Evolutionary conservation across 2,329 filamentous ascomycete species (phyloP).

Genomic region (Aspergillus sp.): DNA sequence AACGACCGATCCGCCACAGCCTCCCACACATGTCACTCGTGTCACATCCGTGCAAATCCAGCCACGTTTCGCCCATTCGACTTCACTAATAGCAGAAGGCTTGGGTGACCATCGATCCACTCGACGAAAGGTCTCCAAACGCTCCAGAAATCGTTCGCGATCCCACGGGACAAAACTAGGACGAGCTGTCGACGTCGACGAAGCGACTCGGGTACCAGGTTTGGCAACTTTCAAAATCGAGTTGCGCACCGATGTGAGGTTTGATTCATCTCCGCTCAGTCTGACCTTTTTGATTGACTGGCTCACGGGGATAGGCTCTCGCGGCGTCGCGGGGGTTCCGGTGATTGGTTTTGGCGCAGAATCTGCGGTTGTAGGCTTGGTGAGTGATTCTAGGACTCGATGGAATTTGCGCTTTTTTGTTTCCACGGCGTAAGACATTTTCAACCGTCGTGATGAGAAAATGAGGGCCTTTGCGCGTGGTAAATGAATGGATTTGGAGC

Average conservation of each 20-base stretch:
- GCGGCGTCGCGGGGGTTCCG: conserved; percentile 14
- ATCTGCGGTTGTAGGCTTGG: conserved; percentile 24
- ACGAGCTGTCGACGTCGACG: conserved; percentile 28
- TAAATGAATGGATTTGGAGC: background rate
- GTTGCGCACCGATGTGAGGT: conserved; percentile 17
- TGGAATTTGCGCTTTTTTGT: conserved; percentile 46
- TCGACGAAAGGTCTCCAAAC: conserved; percentile 83
- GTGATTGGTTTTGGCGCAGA: conserved; percentile 13
- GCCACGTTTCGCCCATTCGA: conserved; percentile 90
- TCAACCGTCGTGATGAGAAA: background rate
- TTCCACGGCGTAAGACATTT: conserved; percentile 42
- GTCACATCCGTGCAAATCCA: conserved; percentile 84
- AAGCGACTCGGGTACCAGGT: conserved; percentile 22
- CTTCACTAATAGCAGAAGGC: conserved; percentile 76
- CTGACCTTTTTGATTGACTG: conserved; percentile 33
- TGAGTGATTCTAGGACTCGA: conserved; percentile 41
- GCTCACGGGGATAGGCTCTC: conserved; percentile 19
- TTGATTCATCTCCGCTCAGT: conserved; percentile 16
- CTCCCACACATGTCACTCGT: conserved; percentile 72
- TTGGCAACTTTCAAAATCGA: conserved; percentile 22
- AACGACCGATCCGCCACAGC: conserved; percentile 78
- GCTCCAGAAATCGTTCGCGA: conserved; percentile 71
- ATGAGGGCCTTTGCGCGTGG: too few relatives aligned
- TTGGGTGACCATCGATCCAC: conserved; percentile 93
- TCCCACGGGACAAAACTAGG: conserved; percentile 84